These are phyloP conservation scores for Eimeria sp. DNA, from an alignment of 169 alveolate genomes.

Conservation along the genomic window DNA sequence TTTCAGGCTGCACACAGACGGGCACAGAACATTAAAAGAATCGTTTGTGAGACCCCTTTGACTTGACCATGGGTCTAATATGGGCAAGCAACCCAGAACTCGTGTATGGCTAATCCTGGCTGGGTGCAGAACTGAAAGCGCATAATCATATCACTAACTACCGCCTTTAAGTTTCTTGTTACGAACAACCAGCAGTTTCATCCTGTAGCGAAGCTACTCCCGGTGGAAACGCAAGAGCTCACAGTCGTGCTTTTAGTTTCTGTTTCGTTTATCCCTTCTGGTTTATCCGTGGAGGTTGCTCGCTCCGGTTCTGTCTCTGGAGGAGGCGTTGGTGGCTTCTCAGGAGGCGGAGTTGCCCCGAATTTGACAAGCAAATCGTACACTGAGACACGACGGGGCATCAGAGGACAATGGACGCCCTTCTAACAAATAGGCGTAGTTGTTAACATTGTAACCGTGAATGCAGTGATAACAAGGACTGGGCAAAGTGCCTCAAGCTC, in stretches of 20 bases:
- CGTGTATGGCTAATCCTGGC: neutral
- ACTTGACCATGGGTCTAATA: neutral
- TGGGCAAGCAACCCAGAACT: neutral
- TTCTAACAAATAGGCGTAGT: neutral
- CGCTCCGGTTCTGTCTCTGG: slow-evolving; percentile 78
- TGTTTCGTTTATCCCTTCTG: neutral
- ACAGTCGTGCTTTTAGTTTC: neutral
- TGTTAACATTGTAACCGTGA: neutral
- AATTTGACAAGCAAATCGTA: slow-evolving; percentile 41
- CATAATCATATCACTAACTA: neutral
- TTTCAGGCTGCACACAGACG: slow-evolving; percentile 30
- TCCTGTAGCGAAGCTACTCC: neutral
- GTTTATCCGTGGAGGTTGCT: slow-evolving; percentile 1
- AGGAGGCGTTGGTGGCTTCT: slow-evolving; percentile 73
- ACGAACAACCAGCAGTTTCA: neutral
- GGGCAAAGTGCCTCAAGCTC: neutral
- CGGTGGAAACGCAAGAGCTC: neutral
- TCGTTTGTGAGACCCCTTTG: neutral
- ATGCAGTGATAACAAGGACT: neutral
- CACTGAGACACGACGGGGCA: slow-evolving; percentile 23
- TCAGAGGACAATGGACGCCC: neutral
- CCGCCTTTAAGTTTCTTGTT: neutral
- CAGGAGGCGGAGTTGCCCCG: slow-evolving; percentile 75
- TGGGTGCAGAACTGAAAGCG: neutral
- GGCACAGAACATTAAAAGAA: neutral